Evolutionary conservation across 768 basidiomycete genomes (phyloP), one percentile per base, ranked within the genome.

Genomic region (Goffeauzyma gilvescens): DNA sequence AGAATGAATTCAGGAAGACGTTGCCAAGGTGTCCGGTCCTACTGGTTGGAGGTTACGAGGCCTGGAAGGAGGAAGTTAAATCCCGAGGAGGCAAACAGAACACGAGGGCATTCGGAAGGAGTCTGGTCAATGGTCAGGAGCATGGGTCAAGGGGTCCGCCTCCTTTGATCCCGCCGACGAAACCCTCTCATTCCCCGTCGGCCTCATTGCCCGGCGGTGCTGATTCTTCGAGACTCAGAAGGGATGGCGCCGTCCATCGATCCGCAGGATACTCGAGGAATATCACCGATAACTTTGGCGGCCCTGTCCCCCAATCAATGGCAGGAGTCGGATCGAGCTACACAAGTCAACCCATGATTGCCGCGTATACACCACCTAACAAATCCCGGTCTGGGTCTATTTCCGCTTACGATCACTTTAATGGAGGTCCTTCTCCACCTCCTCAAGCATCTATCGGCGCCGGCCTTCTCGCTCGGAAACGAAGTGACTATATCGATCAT

Each of bases 361-460:
- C 39, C 53, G 71, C 2, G 77, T 79, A 24, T 67, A 69, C 34
- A 10, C 42, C 18, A 30, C 30, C 42, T 2, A 20, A 28, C 3
- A 39, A 22, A 14, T 39, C 31, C 15, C 26, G 37, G 15, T 40
- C 37, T 12, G 21, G n/a, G n/a, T n/a, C n/a, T n/a, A n/a, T n/a
- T n/a, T n/a, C n/a, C n/a, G n/a, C n/a, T n/a, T n/a, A n/a, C n/a
- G n/a, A n/a, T n/a, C n/a, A n/a, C n/a, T n/a, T n/a, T n/a, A 59
- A 69, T 35, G 61, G 71, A 55, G 62, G 44, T 55, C 70, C 15
- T 12, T 44, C 80, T 0, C 71, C 79, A 0, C 86, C 83, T 9
- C 85, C 86, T 2, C 78, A 75, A 60, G 83, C 82, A 8, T 83
- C 85, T 22, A 76, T 85, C 49, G 83, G 83, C 52, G 75, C 78